phyloP scores from a whole-genome alignment of 768 basidiomycete species.

The Boletus reticuloceps region DNA sequence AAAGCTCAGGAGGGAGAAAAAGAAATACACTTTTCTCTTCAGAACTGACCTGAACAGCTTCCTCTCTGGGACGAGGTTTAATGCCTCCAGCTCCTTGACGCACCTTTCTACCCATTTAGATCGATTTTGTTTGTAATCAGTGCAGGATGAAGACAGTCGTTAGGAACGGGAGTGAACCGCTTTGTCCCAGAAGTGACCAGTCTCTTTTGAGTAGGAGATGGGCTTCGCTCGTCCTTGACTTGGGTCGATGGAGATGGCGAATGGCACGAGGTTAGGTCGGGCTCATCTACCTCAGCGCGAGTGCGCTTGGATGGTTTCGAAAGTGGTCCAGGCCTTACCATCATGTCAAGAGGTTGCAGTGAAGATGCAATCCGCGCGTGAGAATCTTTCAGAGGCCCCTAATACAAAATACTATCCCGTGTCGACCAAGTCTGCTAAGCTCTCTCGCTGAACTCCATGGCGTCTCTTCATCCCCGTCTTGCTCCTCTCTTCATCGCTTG shows the following conservation, averaged over 20 bases:
- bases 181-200: conserved; percentile 27
- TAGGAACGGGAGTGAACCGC: conserved; percentile 28
- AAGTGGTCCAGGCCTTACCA: background rate
- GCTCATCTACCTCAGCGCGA: background rate
- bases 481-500: conserved; percentile 12
- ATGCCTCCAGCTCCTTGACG: conserved; percentile 16
- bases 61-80: conserved; percentile 24
- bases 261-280: too few relatives aligned
- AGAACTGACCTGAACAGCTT: conserved; percentile 26
- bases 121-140: conserved; percentile 20
- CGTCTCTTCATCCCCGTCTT: conserved; percentile 19
- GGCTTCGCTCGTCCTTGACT: conserved; percentile 22
- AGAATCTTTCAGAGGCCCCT: conserved; percentile 1
- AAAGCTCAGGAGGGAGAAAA: background rate
- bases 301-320: conserved; percentile 17
- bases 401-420: too few relatives aligned
- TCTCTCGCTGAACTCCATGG: background rate
- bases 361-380: too few relatives aligned
- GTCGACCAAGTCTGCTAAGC: background rate
- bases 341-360: background rate
- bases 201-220: conserved; percentile 16
- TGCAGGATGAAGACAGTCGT: conserved; percentile 21
- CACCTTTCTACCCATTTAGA: conserved; percentile 20
- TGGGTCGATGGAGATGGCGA: background rate
- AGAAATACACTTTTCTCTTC: background rate